Evolutionary conservation across 2,329 filamentous ascomycete genomes (phyloP), one percentile per base, ranked within the genome.

Genomic region (Plectosphaerella cucumerina): DNA sequence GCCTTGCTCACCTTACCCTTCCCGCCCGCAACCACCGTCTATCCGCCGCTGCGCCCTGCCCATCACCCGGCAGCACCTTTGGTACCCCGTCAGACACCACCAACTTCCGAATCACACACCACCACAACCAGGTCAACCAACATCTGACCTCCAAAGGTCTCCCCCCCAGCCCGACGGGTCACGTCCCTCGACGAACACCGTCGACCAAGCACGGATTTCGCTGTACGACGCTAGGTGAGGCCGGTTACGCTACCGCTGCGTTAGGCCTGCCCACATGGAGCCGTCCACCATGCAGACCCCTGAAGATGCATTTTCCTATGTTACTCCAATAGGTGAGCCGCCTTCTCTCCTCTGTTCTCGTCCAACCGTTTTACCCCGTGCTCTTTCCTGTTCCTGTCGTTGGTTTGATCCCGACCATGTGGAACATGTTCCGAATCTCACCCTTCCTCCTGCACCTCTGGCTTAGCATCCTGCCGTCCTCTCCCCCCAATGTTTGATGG

Each of bases 261-360:
- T 56, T 56, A 55, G 53, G 58, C 51, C 60, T 56, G 37, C 18
- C 42, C 42, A 31, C 44, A 73, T 72, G 70, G 71, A 70, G 60
- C 61, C 63, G 56, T 60, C 62, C 62, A 60, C 60, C 62, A 70
- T 72, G 70, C 73, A 71, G 64, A 71, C 68, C 70, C 72, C 70
- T 70, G 72, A 64, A 65, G 70, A 71, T 68, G 69, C 67, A 59
- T 68, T 70, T 55, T 74, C 71, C 55, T 78, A 74, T 67, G 71
- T 82, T 58, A 71, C 69, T 60, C 79, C 78, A 66, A 78, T 81
- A 68, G 79, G 79, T 81, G 68, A 76, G 78, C 70, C 60, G 26
- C 53, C 59, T 60, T 59, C 59, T n/a, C 67, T 62, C 58, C 56
- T 59, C 54, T 54, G 56, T 60, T 58, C 60, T 57, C 61, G 54